phyloP scores from a whole-genome alignment of 768 basidiomycete genomes.

The Amanita pseudoporphyria region DNA sequence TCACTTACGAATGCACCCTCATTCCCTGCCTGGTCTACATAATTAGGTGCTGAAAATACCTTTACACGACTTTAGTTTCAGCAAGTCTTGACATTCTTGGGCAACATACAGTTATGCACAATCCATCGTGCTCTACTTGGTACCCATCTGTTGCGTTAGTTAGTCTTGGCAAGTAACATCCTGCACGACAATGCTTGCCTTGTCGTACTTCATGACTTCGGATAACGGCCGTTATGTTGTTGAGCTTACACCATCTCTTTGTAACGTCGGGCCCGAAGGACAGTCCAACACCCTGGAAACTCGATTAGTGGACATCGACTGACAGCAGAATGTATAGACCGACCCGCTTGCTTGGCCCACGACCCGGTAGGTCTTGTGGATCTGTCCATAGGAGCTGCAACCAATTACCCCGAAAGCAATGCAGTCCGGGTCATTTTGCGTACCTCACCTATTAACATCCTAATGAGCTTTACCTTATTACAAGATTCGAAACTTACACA shows the following conservation, averaged over 20 bases:
- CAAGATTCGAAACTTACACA: constrained; percentile 54
- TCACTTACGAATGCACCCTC: constrained; percentile 80
- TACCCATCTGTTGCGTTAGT: constrained; percentile 60
- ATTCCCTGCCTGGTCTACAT: constrained; percentile 86
- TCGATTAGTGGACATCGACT: constrained; percentile 34
- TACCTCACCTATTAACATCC: constrained; percentile 49
- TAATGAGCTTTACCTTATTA: neutral
- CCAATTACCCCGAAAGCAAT: neutral
- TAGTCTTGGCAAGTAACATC: constrained; percentile 1
- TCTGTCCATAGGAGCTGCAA: constrained; percentile 88
- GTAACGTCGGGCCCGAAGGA: constrained; percentile 96
- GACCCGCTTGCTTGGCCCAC: constrained; percentile 94
- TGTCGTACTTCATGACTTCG: constrained; percentile 97
- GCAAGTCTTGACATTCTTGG: neutral
- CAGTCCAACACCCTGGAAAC: constrained; percentile 93
- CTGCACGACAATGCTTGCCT: constrained; percentile 32
- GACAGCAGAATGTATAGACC: constrained; percentile 18
- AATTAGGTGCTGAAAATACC: constrained; percentile 95
- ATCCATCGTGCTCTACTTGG: constrained; percentile 87
- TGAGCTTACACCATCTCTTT: constrained; percentile 77
- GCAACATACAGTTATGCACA: constrained; percentile 76
- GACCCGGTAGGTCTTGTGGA: constrained; percentile 79
- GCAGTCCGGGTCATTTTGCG: constrained; percentile 6
- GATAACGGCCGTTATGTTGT: constrained; percentile 80
- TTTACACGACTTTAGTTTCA: constrained; percentile 19